phyloP scores from a whole-genome alignment of 257 asterid species.

The Leptodermis oblonga region DNA sequence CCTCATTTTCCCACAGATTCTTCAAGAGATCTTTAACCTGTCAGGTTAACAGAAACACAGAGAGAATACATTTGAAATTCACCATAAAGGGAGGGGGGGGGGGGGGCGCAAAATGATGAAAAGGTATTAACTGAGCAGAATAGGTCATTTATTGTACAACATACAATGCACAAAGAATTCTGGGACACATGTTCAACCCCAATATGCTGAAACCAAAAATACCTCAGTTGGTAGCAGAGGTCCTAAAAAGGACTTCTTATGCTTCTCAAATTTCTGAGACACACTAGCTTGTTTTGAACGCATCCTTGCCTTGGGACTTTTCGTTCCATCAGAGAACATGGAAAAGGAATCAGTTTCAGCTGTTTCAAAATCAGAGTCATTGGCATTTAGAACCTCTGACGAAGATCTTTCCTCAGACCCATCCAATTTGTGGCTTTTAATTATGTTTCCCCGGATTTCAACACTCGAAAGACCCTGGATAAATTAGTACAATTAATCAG shows the following conservation, averaged over 20 bases:
- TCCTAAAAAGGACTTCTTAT: constrained; percentile 35
- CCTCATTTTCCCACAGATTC: constrained; percentile 85
- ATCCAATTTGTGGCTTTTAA: constrained; percentile 34
- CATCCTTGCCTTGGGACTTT: constrained; percentile 24
- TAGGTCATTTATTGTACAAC: neutral
- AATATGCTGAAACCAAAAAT: constrained; percentile 19
- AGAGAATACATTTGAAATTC: constrained; percentile 10
- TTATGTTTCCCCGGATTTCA: constrained; percentile 35
- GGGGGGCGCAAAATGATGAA: neutral
- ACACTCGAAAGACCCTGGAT: constrained; percentile 37
- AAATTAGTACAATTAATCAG: neutral
- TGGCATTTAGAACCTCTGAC: constrained; percentile 58
- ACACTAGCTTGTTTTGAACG: constrained; percentile 14
- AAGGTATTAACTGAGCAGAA: neutral
- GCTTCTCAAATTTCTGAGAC: constrained; percentile 33
- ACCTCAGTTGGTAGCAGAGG: constrained; percentile 87
- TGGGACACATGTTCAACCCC: neutral
- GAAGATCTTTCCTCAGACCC: constrained; percentile 41
- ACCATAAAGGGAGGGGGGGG: neutral
- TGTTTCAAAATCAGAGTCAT: constrained; percentile 38
- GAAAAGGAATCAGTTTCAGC: constrained; percentile 43
- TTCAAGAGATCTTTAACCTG: constrained; percentile 69
- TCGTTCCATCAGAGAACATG: constrained; percentile 32
- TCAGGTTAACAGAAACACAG: constrained; percentile 19
- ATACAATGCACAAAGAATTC: neutral